Evolutionary conservation across 495 filamentous ascomycete genomes (phyloP), one percentile per base, ranked within the genome.

Genomic region (Bathelium albidoporum): DNA sequence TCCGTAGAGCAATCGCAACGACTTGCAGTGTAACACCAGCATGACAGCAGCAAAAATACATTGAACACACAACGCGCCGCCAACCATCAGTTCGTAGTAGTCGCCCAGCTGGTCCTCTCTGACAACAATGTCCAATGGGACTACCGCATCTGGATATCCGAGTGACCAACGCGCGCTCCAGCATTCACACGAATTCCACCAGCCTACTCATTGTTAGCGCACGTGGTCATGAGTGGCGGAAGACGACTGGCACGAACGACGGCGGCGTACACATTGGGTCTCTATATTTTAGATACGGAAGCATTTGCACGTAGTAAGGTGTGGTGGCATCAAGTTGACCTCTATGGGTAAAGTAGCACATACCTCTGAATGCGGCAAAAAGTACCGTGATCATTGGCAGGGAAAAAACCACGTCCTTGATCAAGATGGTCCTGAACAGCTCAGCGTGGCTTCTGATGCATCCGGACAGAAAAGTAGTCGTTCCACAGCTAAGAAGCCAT

Each of bases 161-260:
- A 64, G 36, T 3, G 32, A 60, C 63, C 63, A 60, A 12, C 58
- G 55, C 22, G 63, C 55, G 28, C 32, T 34, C 63, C 63, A 64
- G 29, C 63, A 64, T n/a, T 64, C 63, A 49, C 62, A 64, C 9
- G 53, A 59, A 39, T 64, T 64, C 62, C 62, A 64, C 63, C 63
- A 64, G 20, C 63, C 63, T 64, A 26, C 20, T 36, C 28, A 60
- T 10, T 34, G 31, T 60, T 24, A 55, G 49, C 49, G 5, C 20
- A 22, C 44, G 20, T 49, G 44, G 18, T 18, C 44, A 49, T 49
- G 20, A 18, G 11, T 0, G 44, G 14, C 20, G 5, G 11, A 18
- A n/a, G 20, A 18, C 5, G 44, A 49, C n/a, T n/a, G n/a, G n/a
- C n/a, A n/a, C n/a, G n/a, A n/a, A n/a, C n/a, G n/a, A n/a, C n/a